Conservation (phyloP, 495 filamentous ascomycete genomes). For the Aspergillus carlsbadensis region DNA sequence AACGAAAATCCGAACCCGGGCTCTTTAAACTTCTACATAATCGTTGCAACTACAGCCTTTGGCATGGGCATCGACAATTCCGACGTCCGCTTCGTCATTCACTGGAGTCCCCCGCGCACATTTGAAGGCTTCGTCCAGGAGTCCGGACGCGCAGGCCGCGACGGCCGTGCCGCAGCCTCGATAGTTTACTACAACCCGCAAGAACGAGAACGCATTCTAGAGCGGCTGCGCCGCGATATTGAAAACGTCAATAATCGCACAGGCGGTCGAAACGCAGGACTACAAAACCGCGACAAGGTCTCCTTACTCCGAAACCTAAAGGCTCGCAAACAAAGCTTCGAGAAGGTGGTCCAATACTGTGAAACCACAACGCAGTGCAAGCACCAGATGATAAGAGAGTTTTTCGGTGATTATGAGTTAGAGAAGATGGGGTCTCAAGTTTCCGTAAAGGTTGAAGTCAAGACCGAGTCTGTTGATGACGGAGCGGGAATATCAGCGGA, state of each 20-base stretch:
- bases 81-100: slow-evolving; percentile 87
- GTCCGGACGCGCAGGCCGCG: slow-evolving; percentile 85
- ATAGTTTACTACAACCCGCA: slow-evolving; percentile 86
- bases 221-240: slow-evolving; percentile 40
- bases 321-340: slow-evolving; percentile 45
- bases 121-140: slow-evolving; percentile 98
- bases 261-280: slow-evolving; percentile 19
- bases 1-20: slow-evolving; percentile 1
- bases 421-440: slow-evolving; percentile 41
- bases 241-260: slow-evolving; percentile 38
- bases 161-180: slow-evolving; percentile 81
- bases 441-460: slow-evolving; percentile 12
- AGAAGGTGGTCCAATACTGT: slow-evolving; percentile 73
- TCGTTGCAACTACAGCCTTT: slow-evolving; percentile 93
- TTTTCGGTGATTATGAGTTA: slow-evolving; percentile 70
- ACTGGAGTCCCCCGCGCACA: slow-evolving; percentile 88
- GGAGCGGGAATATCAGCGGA: not conserved
- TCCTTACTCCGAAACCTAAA: slow-evolving; percentile 34
- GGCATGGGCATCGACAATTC: slow-evolving; percentile 98
- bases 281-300: slow-evolving; percentile 19
- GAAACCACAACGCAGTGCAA: slow-evolving; percentile 71
- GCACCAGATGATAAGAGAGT: slow-evolving; percentile 72
- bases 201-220: slow-evolving; percentile 73
- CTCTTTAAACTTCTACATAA: slow-evolving; percentile 70
- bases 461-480: slow-evolving; percentile 1